Conservation (phyloP, 371 early-diverging fungal genomes). For the Mucor circinelloides region DNA sequence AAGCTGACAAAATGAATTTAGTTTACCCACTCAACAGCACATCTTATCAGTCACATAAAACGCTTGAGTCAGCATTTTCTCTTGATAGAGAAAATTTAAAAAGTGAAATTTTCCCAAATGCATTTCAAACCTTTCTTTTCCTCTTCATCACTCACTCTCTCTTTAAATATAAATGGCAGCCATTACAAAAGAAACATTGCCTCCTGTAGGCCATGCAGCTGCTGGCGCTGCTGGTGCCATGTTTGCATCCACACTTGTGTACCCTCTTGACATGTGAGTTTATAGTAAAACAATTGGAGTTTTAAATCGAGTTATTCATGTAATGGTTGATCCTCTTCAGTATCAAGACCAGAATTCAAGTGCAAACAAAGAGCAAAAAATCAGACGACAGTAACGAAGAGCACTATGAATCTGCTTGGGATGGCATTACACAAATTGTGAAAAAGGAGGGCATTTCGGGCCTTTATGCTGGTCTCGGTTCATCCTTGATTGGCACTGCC, state of each 20-base stretch:
- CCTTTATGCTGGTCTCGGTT: slow-evolving; percentile 89
- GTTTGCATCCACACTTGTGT: slow-evolving; percentile 86
- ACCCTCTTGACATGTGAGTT: slow-evolving; percentile 94
- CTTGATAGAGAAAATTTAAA: slow-evolving; percentile 2
- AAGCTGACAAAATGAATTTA: slow-evolving; percentile 6
- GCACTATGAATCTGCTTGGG: slow-evolving; percentile 69
- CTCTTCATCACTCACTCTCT: slow-evolving; percentile 16
- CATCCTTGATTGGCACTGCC: slow-evolving; percentile 87
- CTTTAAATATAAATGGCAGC: slow-evolving; percentile 23
- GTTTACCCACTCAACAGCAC: background rate
- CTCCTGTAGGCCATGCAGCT: slow-evolving; percentile 91
- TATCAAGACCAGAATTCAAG: slow-evolving; percentile 93
- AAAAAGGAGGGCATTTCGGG: slow-evolving; percentile 86
- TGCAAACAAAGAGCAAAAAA: slow-evolving; percentile 64
- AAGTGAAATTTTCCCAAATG: background rate
- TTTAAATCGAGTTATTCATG: background rate
- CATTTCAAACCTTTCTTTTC: slow-evolving; percentile 6
- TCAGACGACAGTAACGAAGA: slow-evolving; percentile 31
- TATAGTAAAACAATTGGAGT: background rate
- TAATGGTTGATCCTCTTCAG: slow-evolving; percentile 37
- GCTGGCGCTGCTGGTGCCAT: slow-evolving; percentile 93
- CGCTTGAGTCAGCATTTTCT: slow-evolving; percentile 23
- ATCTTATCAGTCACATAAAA: background rate
- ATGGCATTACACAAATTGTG: slow-evolving; percentile 84
- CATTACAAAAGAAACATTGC: slow-evolving; percentile 60